Base-by-base conservation (phyloP, 352 stramenopile genomes). In the Halophytophthora polymorphica region DNA sequence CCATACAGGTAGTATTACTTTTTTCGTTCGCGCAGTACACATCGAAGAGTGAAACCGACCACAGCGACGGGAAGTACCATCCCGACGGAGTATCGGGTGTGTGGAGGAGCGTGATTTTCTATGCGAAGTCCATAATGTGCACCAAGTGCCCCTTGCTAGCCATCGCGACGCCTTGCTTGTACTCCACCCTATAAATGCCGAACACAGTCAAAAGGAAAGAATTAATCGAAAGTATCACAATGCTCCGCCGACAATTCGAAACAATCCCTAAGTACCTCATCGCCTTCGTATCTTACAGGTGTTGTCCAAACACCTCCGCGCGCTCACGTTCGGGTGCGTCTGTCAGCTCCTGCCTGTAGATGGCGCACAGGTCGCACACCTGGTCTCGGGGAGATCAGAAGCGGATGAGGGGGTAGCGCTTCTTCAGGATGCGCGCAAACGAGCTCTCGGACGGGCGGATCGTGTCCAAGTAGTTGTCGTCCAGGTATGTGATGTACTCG, bases 221-320 rank as follows among this genome's bases (percentile, higher is more conserved):
- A n/a, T n/a, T n/a, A n/a, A n/a, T n/a, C n/a, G n/a, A n/a, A n/a
- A n/a, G n/a, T n/a, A n/a, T n/a, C n/a, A n/a, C n/a, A n/a, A n/a
- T n/a, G n/a, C n/a, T n/a, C n/a, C n/a, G n/a, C n/a, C n/a, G n/a
- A 4, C 23, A 4, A 45, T 48, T 22, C 44, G 36, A 45, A 54
- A 45, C n/a, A 28, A 53, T 54, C 23, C 31, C 18, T 45, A 49
- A 34, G 2, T 28, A 51, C 53, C 45, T 23, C 31, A 55, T 45
- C 6, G 36, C 37, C 33, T 44, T 54, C 1, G 29, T 45, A 19
- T 50, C 23, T 0, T 3, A 13, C 1, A 45, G n/a, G 12, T 61
- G 53, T 1, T 35, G 33, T 0, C 28, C 43, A 15, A 50, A 52
- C 19, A 48, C 36, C 17, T 60, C 53, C 11, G 39, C 21, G 4